Percentiles rank a stretch among this genome's conserved stretches.
Conservation (phyloP, 2,329 filamentous ascomycete species). For the Niveomyces coronatus region DNA sequence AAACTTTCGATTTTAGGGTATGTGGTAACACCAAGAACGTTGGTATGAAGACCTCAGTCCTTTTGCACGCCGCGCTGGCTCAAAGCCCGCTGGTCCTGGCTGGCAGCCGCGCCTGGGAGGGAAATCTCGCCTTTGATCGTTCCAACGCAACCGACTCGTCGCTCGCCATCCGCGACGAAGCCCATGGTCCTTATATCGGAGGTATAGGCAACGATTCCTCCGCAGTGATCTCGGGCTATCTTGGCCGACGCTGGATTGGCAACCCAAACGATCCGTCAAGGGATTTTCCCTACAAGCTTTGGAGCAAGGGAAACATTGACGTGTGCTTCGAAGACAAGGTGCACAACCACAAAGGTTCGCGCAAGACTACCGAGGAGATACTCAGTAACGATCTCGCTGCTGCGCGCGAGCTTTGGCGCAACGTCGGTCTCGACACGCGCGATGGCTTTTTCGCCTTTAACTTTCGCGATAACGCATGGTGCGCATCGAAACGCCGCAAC, state of each 20-base stretch:
- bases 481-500: background rate
- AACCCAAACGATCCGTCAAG: background rate
- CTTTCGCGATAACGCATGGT: background rate
- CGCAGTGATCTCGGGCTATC: background rate
- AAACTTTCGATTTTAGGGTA: too few relatives aligned
- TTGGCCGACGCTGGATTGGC: background rate
- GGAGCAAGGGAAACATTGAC: background rate
- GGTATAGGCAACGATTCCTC: background rate
- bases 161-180: background rate
- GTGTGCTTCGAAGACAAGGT: background rate
- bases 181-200: background rate
- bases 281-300: background rate
- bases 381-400: background rate
- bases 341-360: background rate
- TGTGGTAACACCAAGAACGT: too few relatives aligned
- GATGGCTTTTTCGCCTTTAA: background rate
- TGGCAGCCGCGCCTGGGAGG: background rate
- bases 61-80: too few relatives aligned
- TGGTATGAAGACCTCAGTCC: too few relatives aligned
- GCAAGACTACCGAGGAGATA: background rate
- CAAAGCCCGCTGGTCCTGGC: too few relatives aligned
- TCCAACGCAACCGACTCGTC: background rate
- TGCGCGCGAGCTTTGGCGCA: background rate
- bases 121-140: background rate
- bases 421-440: background rate